Percentiles rank a stretch among this genome's conserved stretches.
phyloP scores from a whole-genome alignment of 495 filamentous ascomycete species.

The Apiosordaria backusii region DNA sequence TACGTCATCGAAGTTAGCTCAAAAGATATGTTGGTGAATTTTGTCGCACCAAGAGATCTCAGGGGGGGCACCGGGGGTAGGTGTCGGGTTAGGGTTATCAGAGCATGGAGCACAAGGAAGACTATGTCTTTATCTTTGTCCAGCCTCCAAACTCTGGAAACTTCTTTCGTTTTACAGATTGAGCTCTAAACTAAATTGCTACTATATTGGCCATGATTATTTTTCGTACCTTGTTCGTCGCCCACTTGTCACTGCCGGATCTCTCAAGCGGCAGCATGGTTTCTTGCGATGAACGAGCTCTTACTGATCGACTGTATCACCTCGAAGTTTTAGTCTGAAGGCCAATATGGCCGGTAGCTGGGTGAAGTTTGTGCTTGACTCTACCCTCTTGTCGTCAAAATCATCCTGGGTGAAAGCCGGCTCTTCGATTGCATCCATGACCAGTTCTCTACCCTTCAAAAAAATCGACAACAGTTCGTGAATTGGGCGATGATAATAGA shows the following conservation, averaged over 20 bases:
- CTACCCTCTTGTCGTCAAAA: conserved; percentile 17
- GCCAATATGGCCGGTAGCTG: conserved; percentile 38
- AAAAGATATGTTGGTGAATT: too few relatives aligned
- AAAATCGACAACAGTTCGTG: conserved; percentile 40
- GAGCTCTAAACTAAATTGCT: too few relatives aligned
- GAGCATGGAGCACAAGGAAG: background rate
- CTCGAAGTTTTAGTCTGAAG: conserved; percentile 17
- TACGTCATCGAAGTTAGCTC: too few relatives aligned
- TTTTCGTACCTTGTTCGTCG: too few relatives aligned
- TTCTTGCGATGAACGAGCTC: too few relatives aligned
- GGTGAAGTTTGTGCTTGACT: conserved; percentile 34
- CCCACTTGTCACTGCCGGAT: too few relatives aligned
- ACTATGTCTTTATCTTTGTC: too few relatives aligned
- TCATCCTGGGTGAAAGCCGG: conserved; percentile 35
- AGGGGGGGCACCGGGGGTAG: background rate
- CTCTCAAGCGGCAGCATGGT: too few relatives aligned
- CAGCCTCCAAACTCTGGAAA: too few relatives aligned
- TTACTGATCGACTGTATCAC: background rate
- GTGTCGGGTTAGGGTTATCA: background rate
- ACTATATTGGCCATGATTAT: too few relatives aligned
- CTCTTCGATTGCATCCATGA: conserved; percentile 44
- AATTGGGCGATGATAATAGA: conserved; percentile 42
- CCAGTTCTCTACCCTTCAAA: conserved; percentile 33
- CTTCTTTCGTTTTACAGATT: too few relatives aligned
- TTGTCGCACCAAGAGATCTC: background rate